Conservation (phyloP, 2,329 filamentous ascomycete genomes). For the Epichloe sp. region DNA sequence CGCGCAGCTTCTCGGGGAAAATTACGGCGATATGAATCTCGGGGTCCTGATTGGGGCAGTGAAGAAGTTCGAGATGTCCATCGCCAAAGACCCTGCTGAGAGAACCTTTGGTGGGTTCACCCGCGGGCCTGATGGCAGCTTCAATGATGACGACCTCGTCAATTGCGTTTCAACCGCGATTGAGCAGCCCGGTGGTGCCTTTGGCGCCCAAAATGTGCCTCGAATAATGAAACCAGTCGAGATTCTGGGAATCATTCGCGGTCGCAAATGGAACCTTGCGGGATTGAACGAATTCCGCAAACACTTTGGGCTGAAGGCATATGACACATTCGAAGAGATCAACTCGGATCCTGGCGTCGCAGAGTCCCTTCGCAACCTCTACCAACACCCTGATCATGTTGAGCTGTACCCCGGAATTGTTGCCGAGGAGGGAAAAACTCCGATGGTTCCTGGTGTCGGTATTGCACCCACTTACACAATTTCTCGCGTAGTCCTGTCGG, state of each 20-base stretch:
- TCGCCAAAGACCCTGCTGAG: slow-evolving; percentile 53
- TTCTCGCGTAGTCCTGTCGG: slow-evolving; percentile 62
- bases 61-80: slow-evolving; percentile 44
- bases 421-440: slow-evolving; percentile 60
- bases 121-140: slow-evolving; percentile 53
- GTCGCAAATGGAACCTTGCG: slow-evolving; percentile 63
- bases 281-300: slow-evolving; percentile 76
- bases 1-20: slow-evolving; percentile 39
- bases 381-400: slow-evolving; percentile 66
- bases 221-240: slow-evolving; percentile 62
- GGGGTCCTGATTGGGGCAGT: slow-evolving; percentile 50
- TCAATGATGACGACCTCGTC: slow-evolving; percentile 65
- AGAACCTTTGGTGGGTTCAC: slow-evolving; percentile 55
- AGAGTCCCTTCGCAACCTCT: slow-evolving; percentile 51
- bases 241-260: slow-evolving; percentile 67
- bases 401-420: slow-evolving; percentile 72
- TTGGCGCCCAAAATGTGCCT: slow-evolving; percentile 63
- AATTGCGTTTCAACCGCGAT: slow-evolving; percentile 54
- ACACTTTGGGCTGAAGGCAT: slow-evolving; percentile 64
- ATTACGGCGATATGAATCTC: slow-evolving; percentile 42
- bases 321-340: slow-evolving; percentile 72
- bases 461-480: slow-evolving; percentile 66
- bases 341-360: slow-evolving; percentile 63
- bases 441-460: slow-evolving; percentile 61
- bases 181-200: slow-evolving; percentile 64